phyloP scores from a whole-genome alignment of 1,284 basidiomycete genomes.

The Rugosomyces carneus region DNA sequence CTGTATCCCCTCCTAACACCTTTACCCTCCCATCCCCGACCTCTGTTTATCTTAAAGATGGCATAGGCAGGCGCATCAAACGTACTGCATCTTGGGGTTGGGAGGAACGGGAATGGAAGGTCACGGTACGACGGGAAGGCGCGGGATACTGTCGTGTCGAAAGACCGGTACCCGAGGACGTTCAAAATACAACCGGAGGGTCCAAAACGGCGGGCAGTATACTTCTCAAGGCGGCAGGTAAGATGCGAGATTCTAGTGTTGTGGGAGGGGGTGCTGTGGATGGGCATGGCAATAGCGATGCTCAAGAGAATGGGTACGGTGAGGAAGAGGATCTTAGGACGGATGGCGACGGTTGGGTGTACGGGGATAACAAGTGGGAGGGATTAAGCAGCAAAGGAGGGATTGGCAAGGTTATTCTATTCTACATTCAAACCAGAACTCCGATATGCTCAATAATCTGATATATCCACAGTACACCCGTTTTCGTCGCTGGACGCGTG shows the following conservation, averaged over 20 bases:
- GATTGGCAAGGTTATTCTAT: constrained; percentile 62
- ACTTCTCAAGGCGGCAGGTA: constrained; percentile 43
- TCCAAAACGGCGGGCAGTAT: constrained; percentile 24
- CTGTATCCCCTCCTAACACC: constrained; percentile 58
- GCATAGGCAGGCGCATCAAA: constrained; percentile 45
- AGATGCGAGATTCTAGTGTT: constrained; percentile 36
- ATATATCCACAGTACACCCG: constrained; percentile 62
- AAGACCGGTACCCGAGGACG: constrained; percentile 51
- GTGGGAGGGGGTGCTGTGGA: constrained; percentile 8
- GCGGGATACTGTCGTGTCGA: constrained; percentile 47
- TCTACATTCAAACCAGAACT: background rate
- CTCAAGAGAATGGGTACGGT: constrained; percentile 17
- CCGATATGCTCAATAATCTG: constrained; percentile 1
- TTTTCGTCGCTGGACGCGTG: constrained; percentile 76
- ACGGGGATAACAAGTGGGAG: constrained; percentile 97
- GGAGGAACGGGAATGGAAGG: constrained; percentile 85
- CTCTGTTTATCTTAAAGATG: constrained; percentile 45
- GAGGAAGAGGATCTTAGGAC: constrained; percentile 45
- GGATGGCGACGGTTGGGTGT: constrained; percentile 89
- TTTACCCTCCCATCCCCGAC: constrained; percentile 57
- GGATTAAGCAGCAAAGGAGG: constrained; percentile 69
- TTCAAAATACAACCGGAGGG: constrained; percentile 11
- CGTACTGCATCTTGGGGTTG: constrained; percentile 78
- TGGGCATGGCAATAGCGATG: constrained; percentile 16
- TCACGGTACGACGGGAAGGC: constrained; percentile 58